These are phyloP conservation scores for Candida tropicalis DNA, from an alignment of 1,139 yeast genomes.

Conservation along the genomic window DNA sequence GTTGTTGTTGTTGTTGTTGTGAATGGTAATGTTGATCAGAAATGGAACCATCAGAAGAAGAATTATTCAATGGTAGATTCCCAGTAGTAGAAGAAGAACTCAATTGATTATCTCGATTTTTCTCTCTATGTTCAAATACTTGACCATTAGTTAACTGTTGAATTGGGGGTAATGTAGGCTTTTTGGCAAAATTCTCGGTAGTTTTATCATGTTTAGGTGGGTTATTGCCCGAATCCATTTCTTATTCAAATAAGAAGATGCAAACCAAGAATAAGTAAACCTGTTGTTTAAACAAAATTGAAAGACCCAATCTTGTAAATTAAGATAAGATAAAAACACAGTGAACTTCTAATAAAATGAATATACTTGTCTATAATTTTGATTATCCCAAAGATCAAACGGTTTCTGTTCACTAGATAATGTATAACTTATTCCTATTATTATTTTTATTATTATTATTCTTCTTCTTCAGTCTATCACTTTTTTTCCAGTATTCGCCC, in stretches of 20 bases:
- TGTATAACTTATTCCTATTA: too few species aligned
- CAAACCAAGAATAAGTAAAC: background rate
- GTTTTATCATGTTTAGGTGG: background rate
- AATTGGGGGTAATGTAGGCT: slow-evolving; percentile 11
- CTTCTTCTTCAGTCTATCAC: too few species aligned
- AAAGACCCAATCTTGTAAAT: too few species aligned
- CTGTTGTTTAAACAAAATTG: background rate
- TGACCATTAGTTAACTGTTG: slow-evolving; percentile 9
- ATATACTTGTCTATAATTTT: too few species aligned
- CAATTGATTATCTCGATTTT: background rate
- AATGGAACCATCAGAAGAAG: background rate
- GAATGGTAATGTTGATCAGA: background rate
- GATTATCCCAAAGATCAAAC: too few species aligned
- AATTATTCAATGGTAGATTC: background rate
- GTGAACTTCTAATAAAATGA: too few species aligned
- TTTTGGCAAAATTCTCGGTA: background rate
- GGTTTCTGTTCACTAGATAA: too few species aligned
- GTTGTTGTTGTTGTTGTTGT: background rate
- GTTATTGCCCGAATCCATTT: background rate
- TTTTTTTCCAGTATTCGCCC: too few species aligned
- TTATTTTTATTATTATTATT: too few species aligned
- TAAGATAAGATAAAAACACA: too few species aligned
- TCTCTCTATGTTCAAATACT: slow-evolving; percentile 1
- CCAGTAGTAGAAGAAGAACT: background rate
- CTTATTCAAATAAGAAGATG: background rate